These are phyloP conservation scores for Colletotrichum salicis DNA, from an alignment of 2,329 filamentous ascomycete species.

Conservation along the genomic window DNA sequence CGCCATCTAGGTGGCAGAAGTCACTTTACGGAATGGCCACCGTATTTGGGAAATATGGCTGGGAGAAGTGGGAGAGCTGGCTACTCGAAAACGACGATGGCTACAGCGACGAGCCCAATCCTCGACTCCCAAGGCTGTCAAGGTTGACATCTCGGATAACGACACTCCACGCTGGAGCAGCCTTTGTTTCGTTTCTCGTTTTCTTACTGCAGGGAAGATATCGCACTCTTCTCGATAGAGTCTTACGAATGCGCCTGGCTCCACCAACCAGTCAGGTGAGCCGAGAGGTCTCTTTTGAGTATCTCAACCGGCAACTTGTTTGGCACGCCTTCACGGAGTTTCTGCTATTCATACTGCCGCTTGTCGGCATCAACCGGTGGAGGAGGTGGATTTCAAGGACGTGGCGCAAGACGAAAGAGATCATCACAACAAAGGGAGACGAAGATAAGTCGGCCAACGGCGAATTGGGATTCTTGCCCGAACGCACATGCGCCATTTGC, in stretches of 20 bases:
- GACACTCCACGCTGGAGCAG: slow-evolving; percentile 82
- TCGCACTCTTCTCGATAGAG: slow-evolving; percentile 86
- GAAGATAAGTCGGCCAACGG: slow-evolving; percentile 69
- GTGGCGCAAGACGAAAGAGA: slow-evolving; percentile 83
- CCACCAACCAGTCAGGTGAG: slow-evolving; percentile 86
- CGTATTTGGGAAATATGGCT: slow-evolving; percentile 87
- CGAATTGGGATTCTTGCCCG: slow-evolving; percentile 86
- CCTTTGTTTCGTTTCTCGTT: slow-evolving; percentile 86
- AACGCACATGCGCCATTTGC: slow-evolving; percentile 95
- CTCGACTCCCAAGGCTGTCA: slow-evolving; percentile 66
- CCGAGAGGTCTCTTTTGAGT: slow-evolving; percentile 95
- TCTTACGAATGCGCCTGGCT: slow-evolving; percentile 85
- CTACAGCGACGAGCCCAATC: slow-evolving; percentile 71
- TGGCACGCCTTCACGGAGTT: slow-evolving; percentile 99
- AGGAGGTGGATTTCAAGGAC: slow-evolving; percentile 85
- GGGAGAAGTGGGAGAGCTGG: slow-evolving; percentile 92
- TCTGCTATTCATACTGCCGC: slow-evolving; percentile 92
- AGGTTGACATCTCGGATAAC: slow-evolving; percentile 75
- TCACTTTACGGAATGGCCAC: slow-evolving; percentile 84
- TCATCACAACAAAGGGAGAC: slow-evolving; percentile 61
- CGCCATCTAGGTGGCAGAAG: slow-evolving; percentile 87
- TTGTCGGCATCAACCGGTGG: slow-evolving; percentile 96
- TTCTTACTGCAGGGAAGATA: slow-evolving; percentile 94
- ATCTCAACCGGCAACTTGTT: slow-evolving; percentile 95
- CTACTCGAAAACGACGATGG: slow-evolving; percentile 81